Base-by-base conservation (phyloP, 2,329 filamentous ascomycete species). In the Beauveria scarabaeidicola region DNA sequence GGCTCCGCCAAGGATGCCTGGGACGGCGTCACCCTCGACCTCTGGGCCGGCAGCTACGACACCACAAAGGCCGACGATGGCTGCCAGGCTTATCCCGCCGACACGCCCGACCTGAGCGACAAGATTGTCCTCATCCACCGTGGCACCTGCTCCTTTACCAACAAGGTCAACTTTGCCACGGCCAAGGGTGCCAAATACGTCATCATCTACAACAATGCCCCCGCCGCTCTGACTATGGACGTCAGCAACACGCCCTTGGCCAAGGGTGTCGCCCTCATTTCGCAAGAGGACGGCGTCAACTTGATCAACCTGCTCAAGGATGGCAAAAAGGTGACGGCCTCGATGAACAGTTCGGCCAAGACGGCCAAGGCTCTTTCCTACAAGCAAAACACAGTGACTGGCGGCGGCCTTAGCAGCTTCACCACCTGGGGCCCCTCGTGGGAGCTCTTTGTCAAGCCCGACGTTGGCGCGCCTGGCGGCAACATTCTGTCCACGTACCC, bases 341-440 rank as follows among this genome's bases (percentile, higher is more conserved):
- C 70, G 51, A 77, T 84, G 73, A 67, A 69, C 0, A 74, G 77
- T 59, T 73, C 75, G 0, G 50, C 64, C 5, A 72, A 75, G 19
- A 62, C 68, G 27, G 66, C 68, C 53, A 69, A 71, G 44, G 11
- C 17, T 25, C 65, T 79, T n/a, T 62, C 65, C 32, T 64, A 70
- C 48, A 61, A 65, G 38, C 41, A 63, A 54, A 82, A 83, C 69
- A 70, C 68, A 1, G 54, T 64, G 0, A 79, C 77, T 0, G 81
- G 78, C 1, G 84, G 83, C 7, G 79, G 76, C 50, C 67, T 80
- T 38, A 83, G 78, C 65, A 70, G 69, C 5, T 85, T 74, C 68
- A 82, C 79, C 46, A 80, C 77, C 6, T 87, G 83, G 83, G 83
- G 83, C 8, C 84, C 84, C 2, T 83, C 78, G 3, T 85, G 77